A percentile compares a stretch with the other conserved stretches of the same genome.
Conservation (phyloP, 192 early-diverging fungal genomes). For the Backusella mclennaniae region DNA sequence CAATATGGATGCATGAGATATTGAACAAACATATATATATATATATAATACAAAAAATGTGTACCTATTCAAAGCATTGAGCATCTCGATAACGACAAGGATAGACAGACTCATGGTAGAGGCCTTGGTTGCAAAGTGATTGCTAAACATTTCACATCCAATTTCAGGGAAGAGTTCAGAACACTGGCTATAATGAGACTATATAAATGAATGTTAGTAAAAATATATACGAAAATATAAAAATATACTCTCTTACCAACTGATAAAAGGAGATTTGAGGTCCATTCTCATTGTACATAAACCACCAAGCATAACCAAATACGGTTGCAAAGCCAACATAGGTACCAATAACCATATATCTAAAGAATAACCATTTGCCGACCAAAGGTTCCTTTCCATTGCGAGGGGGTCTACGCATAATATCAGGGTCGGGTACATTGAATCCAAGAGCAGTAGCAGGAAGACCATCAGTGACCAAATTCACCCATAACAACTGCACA, state of each 20-base stretch:
- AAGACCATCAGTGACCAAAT: constrained; percentile 96
- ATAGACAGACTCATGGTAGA: constrained; percentile 96
- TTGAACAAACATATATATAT: not conserved
- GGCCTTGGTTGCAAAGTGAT: constrained; percentile 75
- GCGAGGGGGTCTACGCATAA: constrained; percentile 91
- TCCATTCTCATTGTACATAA: constrained; percentile 85
- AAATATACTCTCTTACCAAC: constrained; percentile 54
- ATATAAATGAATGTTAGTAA: constrained; percentile 6
- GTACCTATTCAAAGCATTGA: constrained; percentile 93
- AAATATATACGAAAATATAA: not conserved
- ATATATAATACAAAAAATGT: not conserved
- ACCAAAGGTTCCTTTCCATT: constrained; percentile 86
- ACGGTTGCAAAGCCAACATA: constrained; percentile 95
- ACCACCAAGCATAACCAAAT: constrained; percentile 99
- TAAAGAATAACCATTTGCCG: constrained; percentile 91
- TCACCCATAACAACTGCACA: constrained; percentile 98
- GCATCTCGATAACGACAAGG: constrained; percentile 97
- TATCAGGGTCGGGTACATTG: constrained; percentile 94
- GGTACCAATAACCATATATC: constrained; percentile 90
- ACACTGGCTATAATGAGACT: constrained; percentile 94
- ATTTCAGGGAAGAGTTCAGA: constrained; percentile 83
- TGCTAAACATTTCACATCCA: constrained; percentile 90
- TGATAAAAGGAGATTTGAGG: constrained; percentile 88
- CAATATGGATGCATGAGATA: not conserved
- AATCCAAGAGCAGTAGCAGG: constrained; percentile 98